phyloP scores from a whole-genome alignment of 805 yeast genomes.

The Pichia eremophila region DNA sequence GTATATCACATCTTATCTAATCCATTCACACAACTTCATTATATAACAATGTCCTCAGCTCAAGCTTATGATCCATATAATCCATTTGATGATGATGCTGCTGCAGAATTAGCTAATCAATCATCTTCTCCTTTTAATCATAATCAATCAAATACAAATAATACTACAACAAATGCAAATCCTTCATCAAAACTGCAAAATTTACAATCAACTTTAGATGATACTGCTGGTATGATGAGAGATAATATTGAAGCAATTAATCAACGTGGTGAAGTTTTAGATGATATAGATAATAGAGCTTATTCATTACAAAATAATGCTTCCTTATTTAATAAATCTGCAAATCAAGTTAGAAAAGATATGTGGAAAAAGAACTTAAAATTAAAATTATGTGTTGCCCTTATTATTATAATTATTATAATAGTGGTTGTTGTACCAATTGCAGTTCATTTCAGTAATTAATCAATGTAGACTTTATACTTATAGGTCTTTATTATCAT shows the following conservation, averaged over 20 bases:
- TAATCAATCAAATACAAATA: background rate
- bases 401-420: constrained; percentile 65
- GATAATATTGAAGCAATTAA: constrained; percentile 94
- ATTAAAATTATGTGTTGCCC: constrained; percentile 86
- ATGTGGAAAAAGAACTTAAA: constrained; percentile 99
- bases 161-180: background rate
- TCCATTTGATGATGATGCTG: constrained; percentile 25
- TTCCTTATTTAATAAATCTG: constrained; percentile 91
- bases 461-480: background rate
- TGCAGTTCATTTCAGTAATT: constrained; percentile 66
- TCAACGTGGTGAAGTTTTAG: constrained; percentile 88
- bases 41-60: constrained; percentile 8
- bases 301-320: constrained; percentile 88
- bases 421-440: constrained; percentile 89
- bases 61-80: constrained; percentile 28
- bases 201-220: constrained; percentile 32
- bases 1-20: too few relatives aligned
- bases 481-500: too few relatives aligned
- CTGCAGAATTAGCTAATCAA: constrained; percentile 16
- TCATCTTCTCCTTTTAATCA: constrained; percentile 6
- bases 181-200: constrained; percentile 20
- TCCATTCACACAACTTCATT: background rate
- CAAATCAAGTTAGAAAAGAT: constrained; percentile 93
- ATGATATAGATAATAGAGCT: constrained; percentile 85
- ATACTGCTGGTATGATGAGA: constrained; percentile 95